phyloP scores from a whole-genome alignment of 164 flowering plant species.

The Kingdonia uniflora region DNA sequence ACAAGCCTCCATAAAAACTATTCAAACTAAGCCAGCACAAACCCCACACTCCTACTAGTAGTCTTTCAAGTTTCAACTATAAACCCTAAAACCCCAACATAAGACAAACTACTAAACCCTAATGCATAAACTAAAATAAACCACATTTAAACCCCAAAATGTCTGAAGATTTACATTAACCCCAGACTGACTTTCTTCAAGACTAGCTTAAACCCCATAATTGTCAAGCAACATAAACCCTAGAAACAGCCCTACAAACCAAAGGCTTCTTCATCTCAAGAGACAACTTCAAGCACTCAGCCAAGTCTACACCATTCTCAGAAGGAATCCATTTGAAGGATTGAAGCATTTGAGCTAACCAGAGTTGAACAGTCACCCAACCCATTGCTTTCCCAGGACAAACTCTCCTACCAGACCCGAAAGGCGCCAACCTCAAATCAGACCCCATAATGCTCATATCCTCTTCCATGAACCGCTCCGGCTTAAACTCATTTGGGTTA shows the following conservation, averaged over 20 bases:
- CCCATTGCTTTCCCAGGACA: slow-evolving; percentile 37
- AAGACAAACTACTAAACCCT: not conserved
- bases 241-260: slow-evolving; percentile 21
- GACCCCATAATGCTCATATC: slow-evolving; percentile 23
- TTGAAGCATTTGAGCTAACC: slow-evolving; percentile 34
- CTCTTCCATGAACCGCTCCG: slow-evolving; percentile 19
- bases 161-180: not conserved
- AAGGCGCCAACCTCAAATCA: slow-evolving; percentile 36
- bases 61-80: not conserved
- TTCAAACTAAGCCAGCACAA: not conserved
- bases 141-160: not conserved
- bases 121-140: not conserved
- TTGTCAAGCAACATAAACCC: slow-evolving; percentile 6
- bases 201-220: too few species aligned
- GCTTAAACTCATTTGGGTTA: slow-evolving; percentile 18
- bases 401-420: slow-evolving; percentile 32
- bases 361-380: slow-evolving; percentile 23
- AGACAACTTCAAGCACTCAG: slow-evolving; percentile 25
- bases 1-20: not conserved
- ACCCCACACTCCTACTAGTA: not conserved
- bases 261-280: slow-evolving; percentile 28
- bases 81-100: not conserved
- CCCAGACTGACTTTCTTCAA: not conserved
- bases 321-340: slow-evolving; percentile 21
- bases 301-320: slow-evolving; percentile 22